Percentiles rank a stretch among this genome's conserved stretches.
Conservation (phyloP, 2,329 filamentous ascomycete genomes). For the Phyllosticta capitalensis region DNA sequence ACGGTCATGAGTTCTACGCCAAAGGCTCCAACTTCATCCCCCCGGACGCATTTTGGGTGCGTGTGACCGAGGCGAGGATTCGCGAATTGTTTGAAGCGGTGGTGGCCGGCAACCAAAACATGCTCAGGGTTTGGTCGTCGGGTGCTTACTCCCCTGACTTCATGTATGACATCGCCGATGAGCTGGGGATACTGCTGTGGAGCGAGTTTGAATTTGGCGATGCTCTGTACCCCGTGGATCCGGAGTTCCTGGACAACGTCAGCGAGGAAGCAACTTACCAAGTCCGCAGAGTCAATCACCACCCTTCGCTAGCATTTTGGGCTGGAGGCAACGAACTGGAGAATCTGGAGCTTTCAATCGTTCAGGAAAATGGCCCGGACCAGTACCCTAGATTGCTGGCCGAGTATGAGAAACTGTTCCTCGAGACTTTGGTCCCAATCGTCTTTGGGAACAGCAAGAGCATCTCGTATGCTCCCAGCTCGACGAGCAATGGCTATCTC, state of each 20-base stretch:
- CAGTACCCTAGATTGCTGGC: conserved; percentile 33
- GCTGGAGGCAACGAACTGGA: conserved; percentile 49
- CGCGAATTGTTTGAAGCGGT: conserved; percentile 45
- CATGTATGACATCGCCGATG: conserved; percentile 54
- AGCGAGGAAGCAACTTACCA: conserved; percentile 49
- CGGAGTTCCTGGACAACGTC: conserved; percentile 47
- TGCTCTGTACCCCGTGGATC: conserved; percentile 47
- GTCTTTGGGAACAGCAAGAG: conserved; percentile 50
- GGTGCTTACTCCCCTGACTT: conserved; percentile 53
- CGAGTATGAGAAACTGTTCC: conserved; percentile 51
- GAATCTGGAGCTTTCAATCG: conserved; percentile 40
- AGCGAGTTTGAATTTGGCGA: conserved; percentile 56
- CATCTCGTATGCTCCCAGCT: conserved; percentile 52
- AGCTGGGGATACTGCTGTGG: conserved; percentile 52
- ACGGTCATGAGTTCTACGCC: conserved; percentile 54
- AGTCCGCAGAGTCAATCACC: conserved; percentile 51
- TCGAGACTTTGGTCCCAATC: conserved; percentile 44
- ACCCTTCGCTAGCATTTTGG: conserved; percentile 37
- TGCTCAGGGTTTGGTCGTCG: conserved; percentile 54
- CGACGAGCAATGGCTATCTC: conserved; percentile 51
- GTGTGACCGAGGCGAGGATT: conserved; percentile 46
- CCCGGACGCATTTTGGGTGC: conserved; percentile 53
- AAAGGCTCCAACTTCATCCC: conserved; percentile 57
- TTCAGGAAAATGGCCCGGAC: conserved; percentile 33
- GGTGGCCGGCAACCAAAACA: conserved; percentile 52